Percentiles rank a stretch among this genome's conserved stretches.
Conservation (phyloP, 1,284 basidiomycete species). For the Tilletiopsis washingtonensis region DNA sequence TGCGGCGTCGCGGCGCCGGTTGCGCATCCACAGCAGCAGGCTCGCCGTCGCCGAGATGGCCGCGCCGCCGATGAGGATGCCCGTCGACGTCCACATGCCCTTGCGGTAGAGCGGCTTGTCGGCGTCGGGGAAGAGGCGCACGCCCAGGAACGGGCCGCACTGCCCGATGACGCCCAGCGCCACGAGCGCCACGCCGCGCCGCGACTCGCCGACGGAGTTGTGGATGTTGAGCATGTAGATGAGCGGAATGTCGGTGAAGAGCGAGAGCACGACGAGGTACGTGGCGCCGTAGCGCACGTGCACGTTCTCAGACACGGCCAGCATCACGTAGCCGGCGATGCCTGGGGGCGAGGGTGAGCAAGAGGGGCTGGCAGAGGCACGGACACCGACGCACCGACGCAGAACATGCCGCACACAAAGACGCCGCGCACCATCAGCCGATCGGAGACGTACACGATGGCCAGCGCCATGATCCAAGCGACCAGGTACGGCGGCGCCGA, state of each 20-base stretch:
- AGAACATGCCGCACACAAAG: too few relatives aligned
- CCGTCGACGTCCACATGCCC: slow-evolving; percentile 24
- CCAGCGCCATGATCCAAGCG: slow-evolving; percentile 25
- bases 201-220: slow-evolving; percentile 29
- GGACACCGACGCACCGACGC: too few relatives aligned
- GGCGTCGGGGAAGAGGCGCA: slow-evolving; percentile 24
- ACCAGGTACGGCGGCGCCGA: slow-evolving; percentile 34
- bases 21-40: slow-evolving; percentile 14
- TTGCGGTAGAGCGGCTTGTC: slow-evolving; percentile 30
- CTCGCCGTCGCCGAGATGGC: slow-evolving; percentile 10
- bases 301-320: slow-evolving; percentile 20
- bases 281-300: slow-evolving; percentile 19
- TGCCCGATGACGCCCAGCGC: slow-evolving; percentile 39
- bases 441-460: slow-evolving; percentile 21
- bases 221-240: slow-evolving; percentile 34
- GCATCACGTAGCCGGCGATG: slow-evolving; percentile 32
- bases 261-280: slow-evolving; percentile 26
- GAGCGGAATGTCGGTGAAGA: slow-evolving; percentile 38
- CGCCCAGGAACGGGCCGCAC: slow-evolving; percentile 31
- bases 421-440: slow-evolving; percentile 24
- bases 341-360: slow-evolving; percentile 27
- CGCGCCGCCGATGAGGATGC: slow-evolving; percentile 18
- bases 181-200: slow-evolving; percentile 24
- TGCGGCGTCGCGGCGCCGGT: slow-evolving; percentile 12
- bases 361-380: too few relatives aligned